Percentiles rank a stretch among this genome's conserved stretches.
phyloP scores from a whole-genome alignment of 1,139 yeast species.

The Candida sanyaensis region DNA sequence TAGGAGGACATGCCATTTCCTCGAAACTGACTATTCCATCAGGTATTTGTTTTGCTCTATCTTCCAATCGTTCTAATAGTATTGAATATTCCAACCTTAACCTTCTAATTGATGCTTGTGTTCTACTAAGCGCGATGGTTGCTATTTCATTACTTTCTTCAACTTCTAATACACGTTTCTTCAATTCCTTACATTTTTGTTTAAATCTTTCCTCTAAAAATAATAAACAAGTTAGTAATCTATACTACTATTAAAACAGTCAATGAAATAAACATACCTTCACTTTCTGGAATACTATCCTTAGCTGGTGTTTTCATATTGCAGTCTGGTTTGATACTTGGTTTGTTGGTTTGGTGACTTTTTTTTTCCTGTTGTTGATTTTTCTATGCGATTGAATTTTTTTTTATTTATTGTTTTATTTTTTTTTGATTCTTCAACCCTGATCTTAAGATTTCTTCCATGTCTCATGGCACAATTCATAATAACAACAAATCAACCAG shows the following conservation, averaged over 20 bases:
- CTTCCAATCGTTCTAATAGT: conserved; percentile 77
- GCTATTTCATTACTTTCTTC: conserved; percentile 81
- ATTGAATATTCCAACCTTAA: conserved; percentile 81
- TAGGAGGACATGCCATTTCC: conserved; percentile 47
- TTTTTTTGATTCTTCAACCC: background rate
- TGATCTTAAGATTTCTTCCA: too few relatives aligned
- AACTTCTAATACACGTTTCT: conserved; percentile 69
- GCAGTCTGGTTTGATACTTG: background rate
- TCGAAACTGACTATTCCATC: conserved; percentile 33
- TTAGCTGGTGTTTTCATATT: conserved; percentile 20
- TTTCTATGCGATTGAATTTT: background rate
- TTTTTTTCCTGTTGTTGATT: background rate
- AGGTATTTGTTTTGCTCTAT: conserved; percentile 42
- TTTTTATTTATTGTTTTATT: background rate
- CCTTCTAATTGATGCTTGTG: conserved; percentile 75
- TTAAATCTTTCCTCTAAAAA: conserved; percentile 42
- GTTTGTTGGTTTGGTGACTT: background rate
- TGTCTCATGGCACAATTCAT: conserved; percentile 5
- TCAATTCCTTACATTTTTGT: conserved; percentile 71
- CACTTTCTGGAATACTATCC: conserved; percentile 42
- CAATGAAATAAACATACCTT: conserved; percentile 31
- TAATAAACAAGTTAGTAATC: conserved; percentile 11
- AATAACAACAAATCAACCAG: conserved; percentile 5
- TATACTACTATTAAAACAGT: too few relatives aligned
- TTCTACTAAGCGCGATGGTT: conserved; percentile 75